phyloP scores from a whole-genome alignment of 2,329 filamentous ascomycete species.

The Aspergillus candidus region DNA sequence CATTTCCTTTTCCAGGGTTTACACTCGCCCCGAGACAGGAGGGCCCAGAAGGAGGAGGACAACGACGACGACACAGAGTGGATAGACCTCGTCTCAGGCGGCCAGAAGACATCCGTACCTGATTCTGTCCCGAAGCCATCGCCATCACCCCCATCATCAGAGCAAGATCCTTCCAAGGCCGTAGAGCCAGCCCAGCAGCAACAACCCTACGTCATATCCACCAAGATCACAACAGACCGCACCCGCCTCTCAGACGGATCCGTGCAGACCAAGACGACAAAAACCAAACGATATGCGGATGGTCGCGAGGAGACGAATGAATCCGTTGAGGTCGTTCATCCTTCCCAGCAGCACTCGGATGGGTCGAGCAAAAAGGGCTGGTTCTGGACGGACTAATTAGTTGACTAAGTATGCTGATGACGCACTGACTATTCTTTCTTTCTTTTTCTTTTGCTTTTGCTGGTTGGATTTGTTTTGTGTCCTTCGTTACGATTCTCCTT shows the following conservation, averaged over 20 bases:
- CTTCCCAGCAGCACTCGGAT: conserved; percentile 13
- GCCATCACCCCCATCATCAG: background rate
- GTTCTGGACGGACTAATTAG: conserved; percentile 34
- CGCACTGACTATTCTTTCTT: background rate
- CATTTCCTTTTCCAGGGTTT: conserved; percentile 31
- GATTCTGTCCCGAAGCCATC: conserved; percentile 10
- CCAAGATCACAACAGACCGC: conserved; percentile 52
- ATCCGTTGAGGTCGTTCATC: conserved; percentile 41
- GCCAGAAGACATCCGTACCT: conserved; percentile 18
- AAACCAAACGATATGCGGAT: conserved; percentile 55
- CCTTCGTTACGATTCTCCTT: background rate
- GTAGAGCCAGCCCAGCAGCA: background rate
- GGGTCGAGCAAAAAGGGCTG: conserved; percentile 22
- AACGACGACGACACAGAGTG: conserved; percentile 19
- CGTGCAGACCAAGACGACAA: conserved; percentile 50
- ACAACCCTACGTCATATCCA: conserved; percentile 44
- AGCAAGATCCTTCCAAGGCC: background rate
- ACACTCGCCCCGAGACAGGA: conserved; percentile 18
- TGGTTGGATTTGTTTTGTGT: background rate
- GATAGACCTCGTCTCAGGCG: conserved; percentile 24
- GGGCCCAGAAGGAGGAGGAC: background rate
- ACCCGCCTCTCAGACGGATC: conserved; percentile 52
- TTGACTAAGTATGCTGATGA: background rate
- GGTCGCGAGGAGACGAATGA: conserved; percentile 55
- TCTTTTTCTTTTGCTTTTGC: conserved; percentile 1